phyloP scores from a whole-genome alignment of 306 rosid genomes.

The Aeschynomene evenia region DNA sequence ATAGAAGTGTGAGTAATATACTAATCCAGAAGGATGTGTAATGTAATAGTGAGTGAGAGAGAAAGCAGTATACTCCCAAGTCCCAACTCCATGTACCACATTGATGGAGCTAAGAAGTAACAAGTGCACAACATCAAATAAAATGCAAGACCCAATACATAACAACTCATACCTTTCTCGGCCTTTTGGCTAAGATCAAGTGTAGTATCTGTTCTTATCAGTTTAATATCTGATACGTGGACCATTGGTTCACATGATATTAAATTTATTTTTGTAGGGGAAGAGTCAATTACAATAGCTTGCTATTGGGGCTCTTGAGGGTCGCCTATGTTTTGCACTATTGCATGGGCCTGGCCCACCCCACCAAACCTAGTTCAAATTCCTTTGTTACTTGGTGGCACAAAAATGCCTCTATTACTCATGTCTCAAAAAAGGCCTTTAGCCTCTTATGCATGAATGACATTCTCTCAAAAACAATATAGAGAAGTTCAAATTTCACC shows the following conservation, averaged over 20 bases:
- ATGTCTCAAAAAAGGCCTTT: no score
- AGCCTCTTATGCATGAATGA: no score
- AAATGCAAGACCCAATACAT: background rate
- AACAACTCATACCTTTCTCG: no score
- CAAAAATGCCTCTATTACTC: no score
- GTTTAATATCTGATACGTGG: background rate
- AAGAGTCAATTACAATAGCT: background rate
- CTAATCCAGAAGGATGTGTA: background rate
- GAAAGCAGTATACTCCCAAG: no score
- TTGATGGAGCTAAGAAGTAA: background rate
- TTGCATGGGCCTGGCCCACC: background rate
- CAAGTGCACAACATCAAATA: background rate
- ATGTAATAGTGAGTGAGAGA: background rate
- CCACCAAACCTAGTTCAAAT: no score
- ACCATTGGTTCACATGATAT: background rate
- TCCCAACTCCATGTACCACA: no score
- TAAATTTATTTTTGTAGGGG: background rate
- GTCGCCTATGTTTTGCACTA: no score
- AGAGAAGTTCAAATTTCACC: background rate
- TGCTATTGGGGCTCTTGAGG: no score
- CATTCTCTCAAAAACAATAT: no score
- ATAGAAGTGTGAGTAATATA: background rate
- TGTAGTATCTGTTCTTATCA: background rate
- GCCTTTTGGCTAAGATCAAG: background rate
- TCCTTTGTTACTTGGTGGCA: no score